Percentiles rank a stretch among this genome's conserved stretches.
Evolutionary conservation across 192 early-diverging fungal species (phyloP).

Genomic region (Backusella tarrabulga): DNA sequence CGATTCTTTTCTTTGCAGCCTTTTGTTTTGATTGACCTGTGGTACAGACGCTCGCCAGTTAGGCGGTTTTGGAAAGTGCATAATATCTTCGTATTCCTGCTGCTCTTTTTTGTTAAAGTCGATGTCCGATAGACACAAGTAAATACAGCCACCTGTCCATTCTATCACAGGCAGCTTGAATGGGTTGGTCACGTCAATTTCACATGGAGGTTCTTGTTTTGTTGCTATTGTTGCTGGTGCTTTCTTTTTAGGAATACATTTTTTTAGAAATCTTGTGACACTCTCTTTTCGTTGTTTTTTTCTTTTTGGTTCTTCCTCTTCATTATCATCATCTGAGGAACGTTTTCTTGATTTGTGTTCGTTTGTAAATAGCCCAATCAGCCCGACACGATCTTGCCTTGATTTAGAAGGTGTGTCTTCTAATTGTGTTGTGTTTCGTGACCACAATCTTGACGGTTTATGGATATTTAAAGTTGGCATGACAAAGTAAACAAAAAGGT

Average conservation of each 20-base stretch:
- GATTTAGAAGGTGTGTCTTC: neutral
- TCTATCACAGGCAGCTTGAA: neutral
- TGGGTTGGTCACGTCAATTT: neutral
- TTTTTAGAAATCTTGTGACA: neutral
- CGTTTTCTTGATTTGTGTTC: neutral
- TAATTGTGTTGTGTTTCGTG: neutral
- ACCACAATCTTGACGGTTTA: constrained; percentile 8
- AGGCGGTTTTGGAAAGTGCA: constrained; percentile 7
- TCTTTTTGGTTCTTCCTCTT: neutral
- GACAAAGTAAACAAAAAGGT: neutral
- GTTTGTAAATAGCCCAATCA: neutral
- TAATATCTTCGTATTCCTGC: constrained; percentile 1
- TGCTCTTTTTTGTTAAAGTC: neutral
- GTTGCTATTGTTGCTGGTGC: too few species aligned
- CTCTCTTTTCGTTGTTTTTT: neutral
- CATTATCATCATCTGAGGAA: neutral
- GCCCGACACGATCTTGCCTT: neutral
- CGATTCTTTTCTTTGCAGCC: neutral
- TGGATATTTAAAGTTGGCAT: neutral
- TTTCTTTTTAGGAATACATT: neutral
- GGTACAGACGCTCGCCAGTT: neutral
- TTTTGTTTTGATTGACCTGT: neutral
- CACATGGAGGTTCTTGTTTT: neutral
- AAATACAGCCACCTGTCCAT: neutral
- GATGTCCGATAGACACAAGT: neutral